These are phyloP conservation scores for Trametes maxima DNA, from an alignment of 768 basidiomycete genomes.

Conservation along the genomic window DNA sequence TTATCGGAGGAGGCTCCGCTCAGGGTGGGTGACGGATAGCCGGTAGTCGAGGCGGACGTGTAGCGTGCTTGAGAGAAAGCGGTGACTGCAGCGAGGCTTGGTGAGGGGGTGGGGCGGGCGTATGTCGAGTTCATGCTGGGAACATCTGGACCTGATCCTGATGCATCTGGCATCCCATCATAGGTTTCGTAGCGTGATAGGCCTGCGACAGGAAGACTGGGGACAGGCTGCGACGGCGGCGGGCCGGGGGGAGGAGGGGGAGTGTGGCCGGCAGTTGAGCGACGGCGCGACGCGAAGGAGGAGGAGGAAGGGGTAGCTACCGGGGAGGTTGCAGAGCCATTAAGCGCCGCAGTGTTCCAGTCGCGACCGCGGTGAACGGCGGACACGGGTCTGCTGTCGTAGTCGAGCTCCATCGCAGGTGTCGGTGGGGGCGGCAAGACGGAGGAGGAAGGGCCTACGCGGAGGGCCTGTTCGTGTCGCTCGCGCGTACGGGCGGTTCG, in stretches of 20 bases:
- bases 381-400: slow-evolving; percentile 30
- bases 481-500: slow-evolving; percentile 3
- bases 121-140: slow-evolving; percentile 28
- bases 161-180: slow-evolving; percentile 29
- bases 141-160: slow-evolving; percentile 24
- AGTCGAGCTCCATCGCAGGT: slow-evolving; percentile 30
- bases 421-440: not conserved
- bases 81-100: slow-evolving; percentile 59
- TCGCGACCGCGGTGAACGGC: slow-evolving; percentile 30
- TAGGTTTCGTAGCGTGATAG: slow-evolving; percentile 33
- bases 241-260: slow-evolving; percentile 60
- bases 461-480: slow-evolving; percentile 7
- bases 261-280: slow-evolving; percentile 64
- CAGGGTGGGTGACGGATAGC: slow-evolving; percentile 28
- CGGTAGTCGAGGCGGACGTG: slow-evolving; percentile 32
- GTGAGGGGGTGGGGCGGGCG: slow-evolving; percentile 43
- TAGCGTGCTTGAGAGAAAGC: slow-evolving; percentile 60
- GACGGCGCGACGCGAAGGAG: slow-evolving; percentile 54
- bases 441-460: slow-evolving; percentile 2
- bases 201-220: slow-evolving; percentile 53
- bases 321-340: slow-evolving; percentile 18
- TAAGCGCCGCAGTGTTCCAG: slow-evolving; percentile 24
- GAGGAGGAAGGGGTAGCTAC: slow-evolving; percentile 22
- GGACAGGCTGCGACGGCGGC: slow-evolving; percentile 76
- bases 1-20: slow-evolving; percentile 45